Percentiles rank a stretch among this genome's conserved stretches.
Conservation (phyloP, 345 rosid species). For the Eucalyptus coolabah region DNA sequence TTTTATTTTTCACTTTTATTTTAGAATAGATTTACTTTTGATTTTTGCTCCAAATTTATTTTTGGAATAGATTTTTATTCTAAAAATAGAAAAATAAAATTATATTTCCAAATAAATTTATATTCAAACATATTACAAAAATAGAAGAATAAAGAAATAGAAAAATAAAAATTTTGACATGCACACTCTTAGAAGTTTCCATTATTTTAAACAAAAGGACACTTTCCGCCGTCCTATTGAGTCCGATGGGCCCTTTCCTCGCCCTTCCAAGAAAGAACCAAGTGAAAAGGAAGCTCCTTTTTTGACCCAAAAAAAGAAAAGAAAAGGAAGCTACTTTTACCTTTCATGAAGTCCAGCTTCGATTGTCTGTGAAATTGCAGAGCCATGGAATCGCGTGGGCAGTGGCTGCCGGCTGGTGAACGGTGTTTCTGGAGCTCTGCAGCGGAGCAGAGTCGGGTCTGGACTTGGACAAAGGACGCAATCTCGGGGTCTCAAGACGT, state of each 20-base stretch:
- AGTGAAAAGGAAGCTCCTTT: not conserved
- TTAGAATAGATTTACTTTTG: accelerated
- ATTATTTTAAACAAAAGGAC: too few species aligned
- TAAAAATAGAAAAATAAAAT: too few species aligned
- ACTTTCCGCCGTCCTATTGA: too few species aligned
- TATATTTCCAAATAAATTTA: too few species aligned
- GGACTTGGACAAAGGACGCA: constrained; percentile 50
- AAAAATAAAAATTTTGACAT: too few species aligned
- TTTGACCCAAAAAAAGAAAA: too few species aligned
- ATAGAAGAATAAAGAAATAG: too few species aligned
- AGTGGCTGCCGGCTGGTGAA: constrained; percentile 46
- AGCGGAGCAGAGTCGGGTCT: constrained; percentile 42
- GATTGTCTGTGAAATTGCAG: not conserved
- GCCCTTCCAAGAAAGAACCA: not conserved
- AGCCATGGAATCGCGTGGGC: constrained; percentile 53
- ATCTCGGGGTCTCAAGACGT: constrained; percentile 20
- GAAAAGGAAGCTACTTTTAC: not conserved
- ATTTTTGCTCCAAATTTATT: too few species aligned
- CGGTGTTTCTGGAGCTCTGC: constrained; percentile 62
- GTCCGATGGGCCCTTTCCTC: too few species aligned
- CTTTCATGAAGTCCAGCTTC: not conserved
- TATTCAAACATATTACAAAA: accelerated
- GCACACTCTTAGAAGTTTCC: accelerated
- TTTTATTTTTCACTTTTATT: too few species aligned
- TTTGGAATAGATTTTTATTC: too few species aligned